These are phyloP conservation scores for Spatholobus suberectus DNA, from an alignment of 306 rosid species.

Conservation along the genomic window DNA sequence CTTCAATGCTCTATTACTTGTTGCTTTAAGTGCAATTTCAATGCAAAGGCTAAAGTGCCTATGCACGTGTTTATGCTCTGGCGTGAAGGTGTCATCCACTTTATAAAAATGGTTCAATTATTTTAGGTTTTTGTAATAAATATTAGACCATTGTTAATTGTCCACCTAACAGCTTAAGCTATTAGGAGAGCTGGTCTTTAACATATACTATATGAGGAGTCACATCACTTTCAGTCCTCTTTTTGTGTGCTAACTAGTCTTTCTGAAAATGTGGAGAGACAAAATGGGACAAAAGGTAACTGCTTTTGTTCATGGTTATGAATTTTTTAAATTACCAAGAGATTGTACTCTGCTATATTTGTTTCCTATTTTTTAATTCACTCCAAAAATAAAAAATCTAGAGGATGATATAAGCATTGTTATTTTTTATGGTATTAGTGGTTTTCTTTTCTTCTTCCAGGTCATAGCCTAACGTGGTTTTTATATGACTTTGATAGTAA, in stretches of 20 bases:
- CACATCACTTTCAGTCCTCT: background rate
- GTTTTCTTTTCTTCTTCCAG: constrained; percentile 1
- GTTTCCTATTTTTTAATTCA: background rate
- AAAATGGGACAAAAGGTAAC: constrained; percentile 12
- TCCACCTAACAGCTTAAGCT: background rate
- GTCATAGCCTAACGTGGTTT: background rate
- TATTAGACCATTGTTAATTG: background rate
- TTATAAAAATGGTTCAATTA: too few species aligned
- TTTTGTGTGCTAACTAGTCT: background rate
- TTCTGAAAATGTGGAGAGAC: background rate
- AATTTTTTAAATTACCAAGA: constrained; percentile 24
- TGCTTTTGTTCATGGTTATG: constrained; percentile 26
- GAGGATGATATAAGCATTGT: constrained; percentile 20
- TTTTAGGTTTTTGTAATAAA: too few species aligned
- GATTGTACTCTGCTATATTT: background rate
- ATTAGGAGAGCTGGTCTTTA: background rate
- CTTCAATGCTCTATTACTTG: constrained; percentile 11
- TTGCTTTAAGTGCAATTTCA: background rate
- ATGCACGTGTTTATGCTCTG: background rate
- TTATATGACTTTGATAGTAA: constrained; percentile 17
- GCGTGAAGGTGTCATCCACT: background rate
- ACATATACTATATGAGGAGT: constrained; percentile 13
- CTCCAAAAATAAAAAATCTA: background rate
- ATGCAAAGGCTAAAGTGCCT: background rate
- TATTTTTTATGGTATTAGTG: constrained; percentile 21